Conservation (phyloP, 1,284 basidiomycete genomes). For the Sporisorium sorghi region DNA sequence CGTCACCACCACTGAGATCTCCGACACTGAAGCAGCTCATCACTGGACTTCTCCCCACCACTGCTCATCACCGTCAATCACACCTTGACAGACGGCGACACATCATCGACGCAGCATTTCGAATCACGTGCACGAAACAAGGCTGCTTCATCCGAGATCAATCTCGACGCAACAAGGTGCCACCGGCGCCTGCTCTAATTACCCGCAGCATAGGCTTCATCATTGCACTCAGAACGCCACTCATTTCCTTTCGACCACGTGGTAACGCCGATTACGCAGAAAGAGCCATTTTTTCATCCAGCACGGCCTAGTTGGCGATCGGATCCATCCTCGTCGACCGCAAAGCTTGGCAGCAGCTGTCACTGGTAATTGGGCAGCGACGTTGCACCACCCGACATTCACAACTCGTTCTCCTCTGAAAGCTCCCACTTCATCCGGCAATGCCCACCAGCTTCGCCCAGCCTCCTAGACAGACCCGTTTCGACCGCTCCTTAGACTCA, state of each 20-base stretch:
- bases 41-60: neutral
- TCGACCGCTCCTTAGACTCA: constrained; percentile 4
- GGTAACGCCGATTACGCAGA: neutral
- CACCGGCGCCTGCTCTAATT: no score
- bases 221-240: neutral
- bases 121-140: neutral
- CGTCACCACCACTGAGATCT: constrained; percentile 8
- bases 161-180: no score
- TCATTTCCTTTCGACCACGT: neutral
- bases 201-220: no score
- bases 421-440: constrained; percentile 3
- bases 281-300: neutral
- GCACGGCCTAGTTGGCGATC: neutral
- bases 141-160: neutral
- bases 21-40: neutral
- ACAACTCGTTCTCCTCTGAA: neutral
- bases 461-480: constrained; percentile 13
- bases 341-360: neutral
- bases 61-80: neutral
- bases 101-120: neutral
- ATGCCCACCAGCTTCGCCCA: constrained; percentile 42
- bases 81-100: neutral
- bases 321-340: neutral
- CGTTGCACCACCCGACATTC: neutral
- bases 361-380: neutral